Conservation (phyloP, 164 flowering plant genomes). For the Warburgia ugandensis region DNA sequence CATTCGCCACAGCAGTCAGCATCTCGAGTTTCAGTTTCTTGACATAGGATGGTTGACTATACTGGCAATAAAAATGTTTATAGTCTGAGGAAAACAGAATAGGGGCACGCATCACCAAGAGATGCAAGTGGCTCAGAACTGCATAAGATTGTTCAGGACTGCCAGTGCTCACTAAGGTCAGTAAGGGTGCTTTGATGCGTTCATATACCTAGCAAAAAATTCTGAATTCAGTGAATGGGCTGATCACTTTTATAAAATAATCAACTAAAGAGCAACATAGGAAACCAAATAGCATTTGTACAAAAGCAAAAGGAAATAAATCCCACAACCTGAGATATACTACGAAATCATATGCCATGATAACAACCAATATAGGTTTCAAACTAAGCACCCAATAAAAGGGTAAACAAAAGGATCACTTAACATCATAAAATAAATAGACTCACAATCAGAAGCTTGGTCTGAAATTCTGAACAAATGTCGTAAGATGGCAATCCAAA, state of each 20-base stretch:
- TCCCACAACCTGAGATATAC: too few species aligned
- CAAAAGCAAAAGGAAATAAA: too few species aligned
- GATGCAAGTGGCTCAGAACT: slow-evolving; percentile 90
- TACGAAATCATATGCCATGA: too few species aligned
- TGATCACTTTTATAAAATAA: neutral
- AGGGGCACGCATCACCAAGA: slow-evolving; percentile 98
- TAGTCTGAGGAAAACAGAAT: slow-evolving; percentile 81
- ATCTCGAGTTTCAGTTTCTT: slow-evolving; percentile 97
- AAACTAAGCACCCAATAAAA: too few species aligned
- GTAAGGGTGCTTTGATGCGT: slow-evolving; percentile 97
- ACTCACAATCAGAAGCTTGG: too few species aligned
- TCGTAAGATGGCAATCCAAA: too few species aligned
- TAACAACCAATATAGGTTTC: too few species aligned
- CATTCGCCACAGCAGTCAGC: slow-evolving; percentile 99
- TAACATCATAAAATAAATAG: too few species aligned
- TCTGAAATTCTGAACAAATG: too few species aligned
- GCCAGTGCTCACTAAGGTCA: slow-evolving; percentile 91
- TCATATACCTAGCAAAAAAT: slow-evolving; percentile 71
- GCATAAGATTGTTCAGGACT: slow-evolving; percentile 96
- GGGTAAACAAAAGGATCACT: too few species aligned
- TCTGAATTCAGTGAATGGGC: neutral
- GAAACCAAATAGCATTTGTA: too few species aligned
- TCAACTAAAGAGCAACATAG: neutral
- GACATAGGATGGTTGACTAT: slow-evolving; percentile 94
- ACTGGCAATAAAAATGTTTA: slow-evolving; percentile 97